phyloP scores from a whole-genome alignment of 1,139 yeast species.

The Suhomyces bribrorum region DNA sequence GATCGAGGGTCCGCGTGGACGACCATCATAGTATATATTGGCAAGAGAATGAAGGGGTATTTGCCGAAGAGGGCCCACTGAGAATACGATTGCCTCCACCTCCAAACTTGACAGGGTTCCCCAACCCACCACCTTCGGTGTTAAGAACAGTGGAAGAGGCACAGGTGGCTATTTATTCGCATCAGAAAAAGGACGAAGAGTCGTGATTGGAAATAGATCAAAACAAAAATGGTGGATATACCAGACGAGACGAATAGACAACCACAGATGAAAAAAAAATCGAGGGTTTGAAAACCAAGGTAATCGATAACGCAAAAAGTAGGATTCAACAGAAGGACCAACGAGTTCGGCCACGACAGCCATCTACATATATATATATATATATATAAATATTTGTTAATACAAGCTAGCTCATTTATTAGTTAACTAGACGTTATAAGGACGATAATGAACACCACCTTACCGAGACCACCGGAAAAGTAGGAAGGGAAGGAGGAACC shows the following conservation, averaged over 20 bases:
- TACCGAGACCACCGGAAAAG: too few species aligned
- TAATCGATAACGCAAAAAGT: too few species aligned
- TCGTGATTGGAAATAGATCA: background rate
- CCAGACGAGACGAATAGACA: background rate
- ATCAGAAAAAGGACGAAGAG: conserved; percentile 10
- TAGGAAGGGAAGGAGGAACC: too few species aligned
- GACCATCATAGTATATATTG: conserved; percentile 1
- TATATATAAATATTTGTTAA: too few species aligned
- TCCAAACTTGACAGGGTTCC: conserved; percentile 36
- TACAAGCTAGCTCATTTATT: too few species aligned
- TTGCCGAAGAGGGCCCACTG: conserved; percentile 16
- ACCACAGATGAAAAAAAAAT: too few species aligned
- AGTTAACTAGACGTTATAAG: too few species aligned
- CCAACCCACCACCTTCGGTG: conserved; percentile 45
- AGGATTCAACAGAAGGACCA: too few species aligned
- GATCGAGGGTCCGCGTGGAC: conserved; percentile 16
- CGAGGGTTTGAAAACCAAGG: too few species aligned
- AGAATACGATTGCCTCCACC: conserved; percentile 40
- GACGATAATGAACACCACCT: too few species aligned
- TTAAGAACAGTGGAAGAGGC: conserved; percentile 13
- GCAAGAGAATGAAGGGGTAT: conserved; percentile 12
- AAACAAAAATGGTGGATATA: background rate
- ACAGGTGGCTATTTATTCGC: conserved; percentile 13
- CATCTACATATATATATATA: too few species aligned
- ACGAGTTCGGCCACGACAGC: too few species aligned